phyloP scores from a whole-genome alignment of 441 rosid genomes.

The Pelargonium citronellum region DNA sequence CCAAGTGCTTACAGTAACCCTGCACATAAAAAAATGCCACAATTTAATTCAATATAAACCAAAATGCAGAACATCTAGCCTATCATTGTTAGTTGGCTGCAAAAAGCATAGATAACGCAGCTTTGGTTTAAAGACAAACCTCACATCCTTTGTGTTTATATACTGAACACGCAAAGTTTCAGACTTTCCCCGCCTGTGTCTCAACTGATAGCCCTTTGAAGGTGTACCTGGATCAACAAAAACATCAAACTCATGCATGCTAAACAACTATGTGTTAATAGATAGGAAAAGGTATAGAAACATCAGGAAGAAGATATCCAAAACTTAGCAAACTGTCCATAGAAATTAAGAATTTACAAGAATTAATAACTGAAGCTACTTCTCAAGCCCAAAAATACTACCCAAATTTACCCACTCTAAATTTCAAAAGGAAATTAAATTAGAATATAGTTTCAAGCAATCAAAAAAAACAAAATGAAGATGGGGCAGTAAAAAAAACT shows the following conservation, averaged over 20 bases:
- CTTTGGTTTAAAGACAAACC: slow-evolving; percentile 40
- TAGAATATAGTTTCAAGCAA: too few relatives aligned
- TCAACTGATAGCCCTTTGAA: slow-evolving; percentile 37
- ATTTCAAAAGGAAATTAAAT: neutral
- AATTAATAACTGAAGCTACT: neutral
- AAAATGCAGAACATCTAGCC: neutral
- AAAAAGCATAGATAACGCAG: slow-evolving; percentile 5
- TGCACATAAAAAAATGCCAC: slow-evolving; percentile 23
- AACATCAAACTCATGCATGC: slow-evolving; percentile 17
- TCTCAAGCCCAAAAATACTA: neutral
- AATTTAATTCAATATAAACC: slow-evolving; percentile 9
- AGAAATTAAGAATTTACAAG: slow-evolving; percentile 10
- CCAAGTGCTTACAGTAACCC: slow-evolving; percentile 88
- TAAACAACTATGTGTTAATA: neutral
- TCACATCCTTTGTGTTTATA: slow-evolving; percentile 84
- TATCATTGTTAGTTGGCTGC: neutral
- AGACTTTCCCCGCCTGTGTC: slow-evolving; percentile 87
- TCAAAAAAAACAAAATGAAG: too few relatives aligned
- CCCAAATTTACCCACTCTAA: neutral
- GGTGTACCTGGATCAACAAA: slow-evolving; percentile 35
- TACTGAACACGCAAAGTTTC: slow-evolving; percentile 87
- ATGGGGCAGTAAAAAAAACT: too few relatives aligned
- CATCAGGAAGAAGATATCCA: neutral
- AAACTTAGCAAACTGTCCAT: neutral
- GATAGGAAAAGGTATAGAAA: neutral